phyloP scores from a whole-genome alignment of 148 eudicot genomes.

The Nyssa sinensis region DNA sequence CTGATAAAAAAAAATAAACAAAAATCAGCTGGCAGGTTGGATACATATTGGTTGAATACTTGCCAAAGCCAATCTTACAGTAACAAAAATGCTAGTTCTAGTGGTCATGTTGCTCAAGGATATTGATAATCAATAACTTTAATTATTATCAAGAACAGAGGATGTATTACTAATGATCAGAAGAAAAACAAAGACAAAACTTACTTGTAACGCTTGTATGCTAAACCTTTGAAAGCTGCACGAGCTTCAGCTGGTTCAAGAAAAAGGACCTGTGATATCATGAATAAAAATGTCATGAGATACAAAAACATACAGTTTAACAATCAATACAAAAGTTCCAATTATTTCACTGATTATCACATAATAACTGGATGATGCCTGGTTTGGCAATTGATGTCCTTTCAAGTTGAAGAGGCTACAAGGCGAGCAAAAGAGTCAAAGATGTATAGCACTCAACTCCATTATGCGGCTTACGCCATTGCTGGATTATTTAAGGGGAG shows the following conservation, averaged over 20 bases:
- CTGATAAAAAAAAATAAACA: too few relatives aligned
- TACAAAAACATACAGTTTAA: neutral
- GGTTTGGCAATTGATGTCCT: too few relatives aligned
- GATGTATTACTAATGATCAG: neutral
- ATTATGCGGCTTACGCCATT: too few relatives aligned
- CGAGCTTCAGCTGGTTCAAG: slow-evolving; percentile 94
- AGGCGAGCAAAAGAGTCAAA: too few relatives aligned
- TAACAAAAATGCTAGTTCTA: neutral
- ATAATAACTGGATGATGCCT: too few relatives aligned
- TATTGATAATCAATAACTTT: neutral
- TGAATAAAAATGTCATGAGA: neutral
- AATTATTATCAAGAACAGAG: neutral
- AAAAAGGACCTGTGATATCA: slow-evolving; percentile 58
- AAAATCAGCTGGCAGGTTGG: neutral
- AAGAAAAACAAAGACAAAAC: slow-evolving; percentile 15
- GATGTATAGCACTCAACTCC: too few relatives aligned
- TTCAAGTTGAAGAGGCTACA: too few relatives aligned
- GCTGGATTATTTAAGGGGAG: too few relatives aligned
- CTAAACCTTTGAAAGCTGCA: slow-evolving; percentile 62
- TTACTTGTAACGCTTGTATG: slow-evolving; percentile 93
- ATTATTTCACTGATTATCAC: neutral
- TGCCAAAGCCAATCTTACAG: neutral
- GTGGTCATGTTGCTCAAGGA: neutral
- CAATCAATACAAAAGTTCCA: neutral
- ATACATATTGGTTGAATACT: neutral